These are phyloP conservation scores for Fusarium avenaceum DNA, from an alignment of 2,329 filamentous ascomycete genomes.

Conservation along the genomic window DNA sequence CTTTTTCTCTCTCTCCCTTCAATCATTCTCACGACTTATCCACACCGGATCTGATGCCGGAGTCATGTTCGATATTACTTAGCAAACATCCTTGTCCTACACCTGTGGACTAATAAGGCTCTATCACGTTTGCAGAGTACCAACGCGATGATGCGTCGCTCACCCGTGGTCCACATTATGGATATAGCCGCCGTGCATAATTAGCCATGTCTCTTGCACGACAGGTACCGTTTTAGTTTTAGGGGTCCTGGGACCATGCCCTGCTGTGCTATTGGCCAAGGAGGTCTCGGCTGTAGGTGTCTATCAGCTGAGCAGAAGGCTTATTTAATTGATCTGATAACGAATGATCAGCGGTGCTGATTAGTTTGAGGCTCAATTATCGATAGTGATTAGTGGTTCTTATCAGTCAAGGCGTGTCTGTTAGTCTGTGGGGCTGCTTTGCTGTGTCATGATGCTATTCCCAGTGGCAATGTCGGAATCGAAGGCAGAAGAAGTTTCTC, in stretches of 20 bases:
- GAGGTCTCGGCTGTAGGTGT: constrained; percentile 16
- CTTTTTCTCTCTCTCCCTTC: not conserved
- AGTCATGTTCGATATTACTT: constrained; percentile 3
- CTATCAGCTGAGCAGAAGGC: constrained; percentile 28
- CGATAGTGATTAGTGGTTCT: constrained; percentile 17
- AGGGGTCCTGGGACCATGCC: constrained; percentile 40
- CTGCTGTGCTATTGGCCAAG: constrained; percentile 32
- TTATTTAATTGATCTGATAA: constrained; percentile 38
- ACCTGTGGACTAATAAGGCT: constrained; percentile 22
- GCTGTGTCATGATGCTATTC: constrained; percentile 17
- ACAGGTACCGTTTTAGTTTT: constrained; percentile 44
- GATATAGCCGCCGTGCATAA: constrained; percentile 44
- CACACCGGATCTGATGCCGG: constrained; percentile 23
- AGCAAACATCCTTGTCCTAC: constrained; percentile 7
- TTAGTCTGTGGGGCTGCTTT: not conserved
- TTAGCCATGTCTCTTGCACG: constrained; percentile 9
- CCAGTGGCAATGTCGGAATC: not conserved
- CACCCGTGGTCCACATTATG: constrained; percentile 46
- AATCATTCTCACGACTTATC: not conserved
- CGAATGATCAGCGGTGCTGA: constrained; percentile 20
- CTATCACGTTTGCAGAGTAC: constrained; percentile 19
- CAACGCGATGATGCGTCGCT: constrained; percentile 34
- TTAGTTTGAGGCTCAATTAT: constrained; percentile 31
- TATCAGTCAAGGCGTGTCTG: not conserved
- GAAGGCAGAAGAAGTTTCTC: not conserved